These are phyloP conservation scores for Penicillium sp. DNA, from an alignment of 2,329 filamentous ascomycete species.

Conservation along the genomic window DNA sequence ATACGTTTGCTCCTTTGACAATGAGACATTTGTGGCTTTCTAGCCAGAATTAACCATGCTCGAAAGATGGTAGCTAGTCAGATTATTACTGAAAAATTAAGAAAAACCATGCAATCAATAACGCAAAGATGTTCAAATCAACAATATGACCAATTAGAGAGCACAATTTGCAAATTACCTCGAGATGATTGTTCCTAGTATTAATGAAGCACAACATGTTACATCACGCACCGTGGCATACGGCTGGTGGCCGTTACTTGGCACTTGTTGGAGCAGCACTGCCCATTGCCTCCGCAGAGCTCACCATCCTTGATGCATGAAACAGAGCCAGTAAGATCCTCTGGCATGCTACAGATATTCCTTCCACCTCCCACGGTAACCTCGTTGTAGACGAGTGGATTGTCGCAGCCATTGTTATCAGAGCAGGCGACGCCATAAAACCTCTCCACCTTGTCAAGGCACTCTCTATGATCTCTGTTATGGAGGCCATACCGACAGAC, in stretches of 20 bases:
- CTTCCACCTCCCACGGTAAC: not conserved
- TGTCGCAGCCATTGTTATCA: not conserved
- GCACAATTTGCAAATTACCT: no score
- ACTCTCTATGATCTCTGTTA: not conserved
- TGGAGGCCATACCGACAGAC: not conserved
- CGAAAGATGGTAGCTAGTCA: not conserved
- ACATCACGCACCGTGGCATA: not conserved
- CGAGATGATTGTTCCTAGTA: not conserved
- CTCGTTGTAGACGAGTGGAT: constrained; percentile 2
- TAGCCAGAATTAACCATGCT: not conserved
- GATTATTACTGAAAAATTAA: not conserved
- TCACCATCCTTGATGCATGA: not conserved
- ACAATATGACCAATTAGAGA: not conserved
- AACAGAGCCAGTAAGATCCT: not conserved
- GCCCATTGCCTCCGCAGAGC: not conserved
- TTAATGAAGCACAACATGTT: not conserved
- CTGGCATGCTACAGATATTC: not conserved
- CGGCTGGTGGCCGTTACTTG: not conserved
- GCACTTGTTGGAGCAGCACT: constrained; percentile 1
- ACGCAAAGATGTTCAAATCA: not conserved
- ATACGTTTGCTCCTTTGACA: not conserved
- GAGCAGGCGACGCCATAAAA: not conserved
- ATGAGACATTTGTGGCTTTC: not conserved
- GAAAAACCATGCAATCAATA: not conserved
- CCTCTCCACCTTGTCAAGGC: not conserved